Base-by-base conservation (phyloP, 2,329 filamentous ascomycete species). In the Talaromyces sp. region DNA sequence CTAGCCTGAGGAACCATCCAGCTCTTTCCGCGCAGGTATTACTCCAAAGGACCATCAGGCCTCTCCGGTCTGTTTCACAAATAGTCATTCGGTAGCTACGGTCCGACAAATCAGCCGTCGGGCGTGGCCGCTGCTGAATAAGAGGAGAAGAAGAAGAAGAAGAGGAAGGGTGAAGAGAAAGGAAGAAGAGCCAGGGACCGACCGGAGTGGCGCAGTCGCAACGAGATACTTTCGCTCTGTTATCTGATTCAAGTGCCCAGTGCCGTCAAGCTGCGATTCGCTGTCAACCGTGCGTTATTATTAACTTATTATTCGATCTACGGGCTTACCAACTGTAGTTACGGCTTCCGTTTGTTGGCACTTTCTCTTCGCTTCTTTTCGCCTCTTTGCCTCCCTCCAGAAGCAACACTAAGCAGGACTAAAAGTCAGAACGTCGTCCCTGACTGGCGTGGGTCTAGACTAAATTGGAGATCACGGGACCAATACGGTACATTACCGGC, bases 191-290 rank as follows among this genome's bases (percentile, higher is more conserved):
- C n/a, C 31, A 25, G 40, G 46, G 42, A 25, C 28, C 46, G 35
- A 31, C 31, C 44, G 33, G 58, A 39, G 58, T 60, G 58, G 59
- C 59, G 35, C 46, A 55, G 50, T 35, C 31, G n/a, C 50, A 54
- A 37, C 50, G 31, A 35, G 31, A 33, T 12, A 54, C n/a, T 6
- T 54, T 33, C 48, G 12, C 18, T 25, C n/a, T 8, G 16, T 33
- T 37, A 58, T 44, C 57, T 50, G 57, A 59, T 59, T 48, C 40
- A 52, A 42, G 44, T 40, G 54, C 11, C 54, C 35, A 57, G 58
- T 60, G 58, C 58, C 58, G 58, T 40, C n/a, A 60, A 52, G 44
- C 58, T 23, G 58, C 46, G 54, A 57, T 57, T 54, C 21, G 28
- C 48, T 40, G 31, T 12, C 39, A 28, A 31, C 37, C 37, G 54